phyloP scores from a whole-genome alignment of 2,329 filamentous ascomycete species.

The Alternaria gansuensis region DNA sequence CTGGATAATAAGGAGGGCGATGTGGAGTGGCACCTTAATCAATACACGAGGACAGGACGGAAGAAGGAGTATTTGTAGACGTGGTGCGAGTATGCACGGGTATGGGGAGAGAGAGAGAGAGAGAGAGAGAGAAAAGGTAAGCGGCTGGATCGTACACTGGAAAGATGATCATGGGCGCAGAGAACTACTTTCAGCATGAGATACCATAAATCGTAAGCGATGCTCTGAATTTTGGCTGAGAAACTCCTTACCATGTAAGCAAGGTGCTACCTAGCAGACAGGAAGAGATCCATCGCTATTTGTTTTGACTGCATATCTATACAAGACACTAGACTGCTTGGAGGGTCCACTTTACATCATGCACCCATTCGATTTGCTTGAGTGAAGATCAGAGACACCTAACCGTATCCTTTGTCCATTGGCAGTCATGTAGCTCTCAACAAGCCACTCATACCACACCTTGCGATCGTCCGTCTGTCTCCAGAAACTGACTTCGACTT shows the following conservation, averaged over 20 bases:
- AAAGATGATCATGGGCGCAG: not conserved
- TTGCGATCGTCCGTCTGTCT: constrained; percentile 92
- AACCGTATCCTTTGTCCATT: constrained; percentile 72
- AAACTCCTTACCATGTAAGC: not conserved
- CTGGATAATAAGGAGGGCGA: constrained; percentile 95
- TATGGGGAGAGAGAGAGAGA: not conserved
- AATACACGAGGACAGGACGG: constrained; percentile 90
- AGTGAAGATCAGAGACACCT: constrained; percentile 57
- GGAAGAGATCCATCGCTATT: not conserved
- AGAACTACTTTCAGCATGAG: not conserved
- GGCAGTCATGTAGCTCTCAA: constrained; percentile 79
- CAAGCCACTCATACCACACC: constrained; percentile 99
- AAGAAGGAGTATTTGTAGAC: constrained; percentile 91
- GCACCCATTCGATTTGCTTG: constrained; percentile 52
- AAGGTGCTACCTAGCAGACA: not conserved
- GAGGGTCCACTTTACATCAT: constrained; percentile 43
- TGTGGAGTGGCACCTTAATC: constrained; percentile 94
- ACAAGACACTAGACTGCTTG: not conserved
- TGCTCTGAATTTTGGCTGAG: not conserved
- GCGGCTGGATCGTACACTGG: not conserved
- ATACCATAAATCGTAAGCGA: constrained; percentile 8
- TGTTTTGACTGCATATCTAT: not conserved
- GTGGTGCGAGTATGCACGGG: not conserved
- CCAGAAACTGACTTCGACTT: constrained; percentile 94
- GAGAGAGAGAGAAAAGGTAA: no score